phyloP scores from a whole-genome alignment of 2,329 filamentous ascomycete genomes.

The Microdochium bolleyi region DNA sequence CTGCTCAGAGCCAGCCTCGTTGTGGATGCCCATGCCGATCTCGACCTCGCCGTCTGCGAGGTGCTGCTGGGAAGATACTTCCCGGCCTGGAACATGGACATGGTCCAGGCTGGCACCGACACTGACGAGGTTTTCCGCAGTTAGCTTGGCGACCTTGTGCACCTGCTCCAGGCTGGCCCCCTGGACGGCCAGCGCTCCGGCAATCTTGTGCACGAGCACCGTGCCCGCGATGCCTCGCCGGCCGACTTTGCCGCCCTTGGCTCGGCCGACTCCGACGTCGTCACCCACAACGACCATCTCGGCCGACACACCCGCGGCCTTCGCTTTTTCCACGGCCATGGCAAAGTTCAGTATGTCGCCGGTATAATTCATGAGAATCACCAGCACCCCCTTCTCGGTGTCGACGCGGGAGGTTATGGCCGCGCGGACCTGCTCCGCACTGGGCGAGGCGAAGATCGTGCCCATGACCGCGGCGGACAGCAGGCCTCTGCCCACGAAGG shows the following conservation, averaged over 20 bases:
- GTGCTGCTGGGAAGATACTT: conserved; percentile 43
- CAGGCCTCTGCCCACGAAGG: conserved; percentile 75
- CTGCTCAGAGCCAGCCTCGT: conserved; percentile 52
- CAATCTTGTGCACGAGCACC: conserved; percentile 84
- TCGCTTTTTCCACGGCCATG: conserved; percentile 87
- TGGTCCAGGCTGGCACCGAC: conserved; percentile 82
- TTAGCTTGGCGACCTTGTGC: conserved; percentile 60
- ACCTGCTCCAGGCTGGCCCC: conserved; percentile 65
- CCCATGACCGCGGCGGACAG: conserved; percentile 78
- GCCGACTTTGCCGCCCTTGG: conserved; percentile 83
- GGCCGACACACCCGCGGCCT: conserved; percentile 65
- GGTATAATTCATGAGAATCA: conserved; percentile 96
- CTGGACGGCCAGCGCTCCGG: conserved; percentile 70
- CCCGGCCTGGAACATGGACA: conserved; percentile 85
- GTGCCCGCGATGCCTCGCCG: conserved; percentile 86
- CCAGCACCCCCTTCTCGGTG: conserved; percentile 64
- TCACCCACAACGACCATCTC: conserved; percentile 92
- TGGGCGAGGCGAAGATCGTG: conserved; percentile 78
- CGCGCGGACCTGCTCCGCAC: conserved; percentile 72
- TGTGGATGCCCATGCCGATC: conserved; percentile 73
- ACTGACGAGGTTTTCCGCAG: conserved; percentile 70
- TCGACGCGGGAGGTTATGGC: conserved; percentile 69
- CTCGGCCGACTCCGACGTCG: conserved; percentile 80
- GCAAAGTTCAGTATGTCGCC: conserved; percentile 88
- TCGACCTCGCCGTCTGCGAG: conserved; percentile 51